Percentiles rank a stretch among this genome's conserved stretches.
Conservation (phyloP, 169 alveolate species). For the Plasmodium malariae region DNA sequence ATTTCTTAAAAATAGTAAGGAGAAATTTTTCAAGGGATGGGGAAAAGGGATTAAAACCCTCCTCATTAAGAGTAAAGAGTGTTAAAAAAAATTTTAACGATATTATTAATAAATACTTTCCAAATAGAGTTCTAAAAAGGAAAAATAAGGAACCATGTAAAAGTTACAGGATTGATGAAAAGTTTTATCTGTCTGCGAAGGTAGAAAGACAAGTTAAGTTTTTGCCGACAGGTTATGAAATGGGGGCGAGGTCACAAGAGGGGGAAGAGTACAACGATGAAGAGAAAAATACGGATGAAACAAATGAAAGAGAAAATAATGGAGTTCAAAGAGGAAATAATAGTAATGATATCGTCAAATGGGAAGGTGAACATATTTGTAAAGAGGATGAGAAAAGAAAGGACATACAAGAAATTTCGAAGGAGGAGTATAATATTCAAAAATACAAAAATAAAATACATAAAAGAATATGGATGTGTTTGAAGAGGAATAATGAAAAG, state of each 20-base stretch:
- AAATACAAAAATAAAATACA: constrained; percentile 62
- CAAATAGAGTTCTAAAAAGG: constrained; percentile 31
- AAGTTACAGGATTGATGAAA: background rate
- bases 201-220: constrained; percentile 16
- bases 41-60: constrained; percentile 40
- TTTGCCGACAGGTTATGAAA: background rate
- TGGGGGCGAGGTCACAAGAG: background rate
- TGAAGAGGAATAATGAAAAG: constrained; percentile 38
- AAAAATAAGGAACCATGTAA: background rate
- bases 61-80: constrained; percentile 34
- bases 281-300: too few relatives aligned
- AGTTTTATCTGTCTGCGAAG: constrained; percentile 28
- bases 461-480: constrained; percentile 44
- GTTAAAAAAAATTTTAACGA: constrained; percentile 59
- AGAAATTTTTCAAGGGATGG: constrained; percentile 17
- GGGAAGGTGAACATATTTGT: background rate
- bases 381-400: background rate
- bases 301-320: background rate
- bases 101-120: constrained; percentile 50
- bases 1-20: background rate
- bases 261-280: background rate
- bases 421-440: constrained; percentile 61
- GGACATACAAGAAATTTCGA: constrained; percentile 20
- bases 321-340: too few relatives aligned
- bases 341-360: background rate